Percentiles rank a stretch among this genome's conserved stretches.
Conservation (phyloP, 2,329 filamentous ascomycete species). For the Aspergillus piperis region DNA sequence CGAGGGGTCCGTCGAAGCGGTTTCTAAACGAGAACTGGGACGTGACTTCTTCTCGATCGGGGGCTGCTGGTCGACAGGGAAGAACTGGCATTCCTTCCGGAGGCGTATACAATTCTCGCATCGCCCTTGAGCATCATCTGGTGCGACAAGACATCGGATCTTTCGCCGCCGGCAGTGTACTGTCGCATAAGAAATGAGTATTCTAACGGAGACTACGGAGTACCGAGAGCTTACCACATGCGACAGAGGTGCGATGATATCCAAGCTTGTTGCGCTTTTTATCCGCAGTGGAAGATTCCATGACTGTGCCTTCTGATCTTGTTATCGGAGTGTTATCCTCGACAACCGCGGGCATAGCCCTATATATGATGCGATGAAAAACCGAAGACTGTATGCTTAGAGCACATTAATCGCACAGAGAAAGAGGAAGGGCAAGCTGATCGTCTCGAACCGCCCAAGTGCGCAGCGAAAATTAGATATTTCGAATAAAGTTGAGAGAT, state of each 20-base stretch:
- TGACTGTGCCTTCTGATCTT: constrained; percentile 35
- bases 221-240: constrained; percentile 73
- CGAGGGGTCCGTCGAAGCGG: constrained; percentile 48
- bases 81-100: constrained; percentile 93
- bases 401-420: constrained; percentile 30
- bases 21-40: constrained; percentile 47
- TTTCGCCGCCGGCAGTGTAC: constrained; percentile 91
- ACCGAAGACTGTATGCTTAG: constrained; percentile 21
- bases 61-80: constrained; percentile 77
- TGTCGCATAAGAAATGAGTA: constrained; percentile 41
- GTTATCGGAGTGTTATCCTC: constrained; percentile 36
- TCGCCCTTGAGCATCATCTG: constrained; percentile 70
- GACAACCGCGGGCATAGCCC: constrained; percentile 44
- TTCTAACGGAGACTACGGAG: not conserved
- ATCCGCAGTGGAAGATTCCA: constrained; percentile 52
- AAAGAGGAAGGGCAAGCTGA: not conserved
- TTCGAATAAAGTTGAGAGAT: not conserved
- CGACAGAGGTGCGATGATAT: constrained; percentile 92
- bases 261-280: constrained; percentile 88
- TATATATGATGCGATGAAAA: constrained; percentile 25
- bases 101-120: constrained; percentile 92
- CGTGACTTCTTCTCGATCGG: constrained; percentile 53
- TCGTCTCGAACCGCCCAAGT: not conserved
- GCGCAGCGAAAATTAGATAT: not conserved
- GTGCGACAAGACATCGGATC: constrained; percentile 81